Conservation (phyloP, 163 green algal genomes). For the Volvox carteri region DNA sequence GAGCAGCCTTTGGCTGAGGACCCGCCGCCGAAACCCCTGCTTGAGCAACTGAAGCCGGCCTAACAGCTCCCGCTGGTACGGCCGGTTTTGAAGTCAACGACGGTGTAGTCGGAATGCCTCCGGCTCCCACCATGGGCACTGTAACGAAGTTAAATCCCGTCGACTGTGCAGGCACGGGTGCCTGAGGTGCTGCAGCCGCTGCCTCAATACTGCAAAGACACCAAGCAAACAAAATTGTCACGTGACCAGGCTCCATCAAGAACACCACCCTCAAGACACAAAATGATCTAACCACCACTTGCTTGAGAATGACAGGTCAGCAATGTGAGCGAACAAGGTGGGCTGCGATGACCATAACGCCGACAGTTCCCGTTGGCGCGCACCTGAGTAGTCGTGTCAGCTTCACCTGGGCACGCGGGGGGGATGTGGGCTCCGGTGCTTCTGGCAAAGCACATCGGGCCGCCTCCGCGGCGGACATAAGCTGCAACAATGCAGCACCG, state of each 20-base stretch:
- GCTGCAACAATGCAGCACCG: slow-evolving; percentile 10
- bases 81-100: not conserved
- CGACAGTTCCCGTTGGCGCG: not conserved
- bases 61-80: not conserved
- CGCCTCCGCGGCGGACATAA: slow-evolving; percentile 1
- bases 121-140: not conserved
- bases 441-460: not conserved
- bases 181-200: not conserved
- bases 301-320: too few relatives aligned
- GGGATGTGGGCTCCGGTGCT: slow-evolving; percentile 20
- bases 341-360: too few relatives aligned
- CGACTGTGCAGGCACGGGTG: not conserved
- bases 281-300: too few relatives aligned
- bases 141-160: slow-evolving; percentile 34
- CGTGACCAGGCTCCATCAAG: too few relatives aligned
- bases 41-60: not conserved
- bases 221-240: not conserved
- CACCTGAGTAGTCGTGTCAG: slow-evolving; percentile 16
- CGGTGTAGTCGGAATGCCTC: not conserved
- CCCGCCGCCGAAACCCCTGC: not conserved
- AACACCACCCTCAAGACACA: too few relatives aligned
- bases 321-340: too few relatives aligned
- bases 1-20: slow-evolving; percentile 39
- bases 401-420: slow-evolving; percentile 36
- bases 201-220: not conserved